Conservation (phyloP, 192 early-diverging fungal species). For the Geranomyces variabilis region DNA sequence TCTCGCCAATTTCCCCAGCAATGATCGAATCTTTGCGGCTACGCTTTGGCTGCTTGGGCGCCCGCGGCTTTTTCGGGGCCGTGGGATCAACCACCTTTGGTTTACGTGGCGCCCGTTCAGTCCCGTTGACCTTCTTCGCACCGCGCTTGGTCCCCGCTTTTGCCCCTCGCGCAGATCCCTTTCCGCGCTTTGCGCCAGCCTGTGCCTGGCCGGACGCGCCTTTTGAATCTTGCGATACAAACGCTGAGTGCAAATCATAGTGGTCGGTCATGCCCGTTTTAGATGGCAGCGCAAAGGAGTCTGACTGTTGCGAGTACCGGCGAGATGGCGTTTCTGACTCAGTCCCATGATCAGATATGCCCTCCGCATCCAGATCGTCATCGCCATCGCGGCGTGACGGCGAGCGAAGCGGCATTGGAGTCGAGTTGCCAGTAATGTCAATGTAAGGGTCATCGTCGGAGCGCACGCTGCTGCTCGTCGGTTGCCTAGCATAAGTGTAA, state of each 20-base stretch:
- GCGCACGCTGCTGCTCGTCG: background rate
- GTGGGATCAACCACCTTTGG: background rate
- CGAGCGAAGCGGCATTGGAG: slow-evolving; percentile 6
- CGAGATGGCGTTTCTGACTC: background rate
- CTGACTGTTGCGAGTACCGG: background rate
- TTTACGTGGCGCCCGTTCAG: background rate
- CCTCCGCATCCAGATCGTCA: slow-evolving; percentile 17
- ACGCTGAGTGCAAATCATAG: background rate
- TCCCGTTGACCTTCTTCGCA: background rate
- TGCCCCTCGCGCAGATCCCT: background rate
- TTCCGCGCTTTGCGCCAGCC: background rate
- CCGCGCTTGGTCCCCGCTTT: background rate
- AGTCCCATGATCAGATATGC: background rate
- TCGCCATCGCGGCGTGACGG: background rate
- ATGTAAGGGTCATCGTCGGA: slow-evolving; percentile 21
- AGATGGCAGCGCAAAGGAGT: too few relatives aligned
- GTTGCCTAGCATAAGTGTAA: background rate
- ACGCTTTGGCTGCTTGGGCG: slow-evolving; percentile 1
- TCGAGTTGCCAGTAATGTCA: slow-evolving; percentile 28
- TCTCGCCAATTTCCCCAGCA: background rate
- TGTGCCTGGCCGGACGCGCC: background rate
- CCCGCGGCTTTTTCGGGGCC: background rate
- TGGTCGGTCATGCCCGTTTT: too few relatives aligned
- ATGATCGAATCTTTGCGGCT: slow-evolving; percentile 8
- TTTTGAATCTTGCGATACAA: background rate